Evolutionary conservation across 164 flowering plant species (phyloP).

Genomic region (Nelumbo lutea): DNA sequence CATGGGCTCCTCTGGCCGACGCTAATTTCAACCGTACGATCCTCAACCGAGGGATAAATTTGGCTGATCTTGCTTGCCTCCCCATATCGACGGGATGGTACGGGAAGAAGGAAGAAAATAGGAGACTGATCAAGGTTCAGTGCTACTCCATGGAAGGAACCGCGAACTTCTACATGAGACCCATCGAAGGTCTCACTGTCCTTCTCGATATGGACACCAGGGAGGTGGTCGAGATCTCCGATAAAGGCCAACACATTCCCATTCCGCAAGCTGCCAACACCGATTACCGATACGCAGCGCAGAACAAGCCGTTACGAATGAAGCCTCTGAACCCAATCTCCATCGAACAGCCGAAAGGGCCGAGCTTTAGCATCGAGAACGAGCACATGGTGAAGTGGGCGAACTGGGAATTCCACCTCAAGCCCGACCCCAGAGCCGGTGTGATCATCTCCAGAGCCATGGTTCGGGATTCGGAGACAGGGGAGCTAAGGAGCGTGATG

Average conservation of each 20-base stretch:
- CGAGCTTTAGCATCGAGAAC: slow-evolving; percentile 63
- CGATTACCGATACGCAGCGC: slow-evolving; percentile 53
- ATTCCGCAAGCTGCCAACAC: slow-evolving; percentile 63
- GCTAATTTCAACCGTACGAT: slow-evolving; percentile 68
- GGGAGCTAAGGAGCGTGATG: slow-evolving; percentile 64
- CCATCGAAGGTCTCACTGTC: slow-evolving; percentile 86
- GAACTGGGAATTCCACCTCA: slow-evolving; percentile 91
- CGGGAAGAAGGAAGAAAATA: slow-evolving; percentile 56
- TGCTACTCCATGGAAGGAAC: slow-evolving; percentile 78
- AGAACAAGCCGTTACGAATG: slow-evolving; percentile 6
- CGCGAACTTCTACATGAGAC: slow-evolving; percentile 89
- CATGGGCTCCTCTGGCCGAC: slow-evolving; percentile 50
- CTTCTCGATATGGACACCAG: slow-evolving; percentile 66
- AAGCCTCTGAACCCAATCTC: slow-evolving; percentile 63
- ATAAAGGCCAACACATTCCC: slow-evolving; percentile 52
- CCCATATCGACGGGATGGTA: slow-evolving; percentile 85
- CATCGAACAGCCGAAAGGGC: slow-evolving; percentile 75
- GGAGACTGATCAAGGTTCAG: slow-evolving; percentile 72
- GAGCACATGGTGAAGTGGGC: slow-evolving; percentile 83
- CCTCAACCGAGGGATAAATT: slow-evolving; percentile 52
- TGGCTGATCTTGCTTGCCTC: slow-evolving; percentile 67
- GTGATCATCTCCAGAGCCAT: slow-evolving; percentile 61
- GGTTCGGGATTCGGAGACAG: slow-evolving; percentile 58
- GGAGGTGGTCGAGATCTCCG: slow-evolving; percentile 54
- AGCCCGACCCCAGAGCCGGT: slow-evolving; percentile 88